Conservation (phyloP, 129 eudicot species). For the Centaurea solstitialis region DNA sequence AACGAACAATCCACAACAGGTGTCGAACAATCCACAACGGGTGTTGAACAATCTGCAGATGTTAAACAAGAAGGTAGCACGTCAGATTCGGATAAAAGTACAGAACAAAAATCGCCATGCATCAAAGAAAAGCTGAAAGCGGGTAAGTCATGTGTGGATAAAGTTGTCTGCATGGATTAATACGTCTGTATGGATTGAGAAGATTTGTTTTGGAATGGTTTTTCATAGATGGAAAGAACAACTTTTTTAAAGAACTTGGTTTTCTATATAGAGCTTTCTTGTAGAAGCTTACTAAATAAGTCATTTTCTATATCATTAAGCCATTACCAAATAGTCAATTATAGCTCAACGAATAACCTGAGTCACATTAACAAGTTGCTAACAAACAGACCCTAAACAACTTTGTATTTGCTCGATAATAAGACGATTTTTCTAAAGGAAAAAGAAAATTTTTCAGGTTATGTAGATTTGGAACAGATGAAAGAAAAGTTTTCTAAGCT, state of each 20-base stretch:
- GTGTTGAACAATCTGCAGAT: conserved; percentile 18
- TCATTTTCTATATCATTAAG: no score
- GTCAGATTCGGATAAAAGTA: conserved; percentile 2
- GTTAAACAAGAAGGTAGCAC: conserved; percentile 8
- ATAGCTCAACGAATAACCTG: no score
- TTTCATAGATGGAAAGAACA: no score
- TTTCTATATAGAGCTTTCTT: no score
- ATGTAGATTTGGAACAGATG: conserved; percentile 67
- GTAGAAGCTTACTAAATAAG: no score
- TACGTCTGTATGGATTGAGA: no score
- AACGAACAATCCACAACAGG: conserved; percentile 27
- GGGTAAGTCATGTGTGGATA: conserved; percentile 1
- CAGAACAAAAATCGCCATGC: conserved; percentile 11
- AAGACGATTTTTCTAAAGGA: neutral
- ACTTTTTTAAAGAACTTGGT: no score
- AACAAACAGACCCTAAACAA: neutral
- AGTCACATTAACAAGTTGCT: no score
- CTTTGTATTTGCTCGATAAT: neutral
- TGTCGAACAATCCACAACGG: no score
- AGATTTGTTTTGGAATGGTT: no score
- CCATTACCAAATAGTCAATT: no score
- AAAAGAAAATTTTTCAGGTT: neutral
- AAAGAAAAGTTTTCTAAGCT: conserved; percentile 82
- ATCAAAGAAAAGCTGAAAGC: conserved; percentile 10
- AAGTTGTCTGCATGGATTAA: no score